Conservation (phyloP, 1,139 yeast species). For the Debaryomyces singareniensis region DNA sequence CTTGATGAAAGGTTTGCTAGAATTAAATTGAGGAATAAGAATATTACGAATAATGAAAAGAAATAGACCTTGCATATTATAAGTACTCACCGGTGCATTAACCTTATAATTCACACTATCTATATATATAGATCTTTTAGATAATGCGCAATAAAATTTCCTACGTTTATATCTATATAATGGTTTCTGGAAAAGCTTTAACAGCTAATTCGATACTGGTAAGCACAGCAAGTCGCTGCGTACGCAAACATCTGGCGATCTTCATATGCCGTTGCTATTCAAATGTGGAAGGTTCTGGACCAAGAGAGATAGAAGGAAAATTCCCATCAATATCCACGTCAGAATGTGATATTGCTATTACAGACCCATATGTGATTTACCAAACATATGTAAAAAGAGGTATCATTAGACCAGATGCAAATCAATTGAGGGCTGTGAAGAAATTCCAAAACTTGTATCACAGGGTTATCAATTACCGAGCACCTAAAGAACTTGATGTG, state of each 20-base stretch:
- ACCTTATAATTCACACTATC: too few species aligned
- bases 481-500: conserved; percentile 46
- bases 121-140: too few species aligned
- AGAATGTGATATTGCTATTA: conserved; percentile 33
- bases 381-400: conserved; percentile 50
- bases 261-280: not conserved
- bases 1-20: conserved; percentile 38
- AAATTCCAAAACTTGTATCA: conserved; percentile 59
- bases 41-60: not conserved
- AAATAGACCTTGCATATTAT: not conserved
- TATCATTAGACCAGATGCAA: conserved; percentile 45
- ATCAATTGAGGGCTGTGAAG: conserved; percentile 56
- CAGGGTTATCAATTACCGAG: conserved; percentile 53
- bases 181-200: too few species aligned
- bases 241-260: too few species aligned
- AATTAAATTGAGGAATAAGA: conserved; percentile 16
- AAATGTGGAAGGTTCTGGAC: conserved; percentile 16
- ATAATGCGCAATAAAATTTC: too few species aligned
- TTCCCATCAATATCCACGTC: conserved; percentile 12
- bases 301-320: conserved; percentile 37
- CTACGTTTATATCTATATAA: too few species aligned
- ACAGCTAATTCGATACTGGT: too few species aligned
- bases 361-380: conserved; percentile 61
- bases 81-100: too few species aligned
- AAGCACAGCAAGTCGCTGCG: too few species aligned